A percentile compares a stretch with the other conserved stretches of the same genome.
Evolutionary conservation across 345 rosid species (phyloP).

Genomic region (Eucalyptus microcorys): DNA sequence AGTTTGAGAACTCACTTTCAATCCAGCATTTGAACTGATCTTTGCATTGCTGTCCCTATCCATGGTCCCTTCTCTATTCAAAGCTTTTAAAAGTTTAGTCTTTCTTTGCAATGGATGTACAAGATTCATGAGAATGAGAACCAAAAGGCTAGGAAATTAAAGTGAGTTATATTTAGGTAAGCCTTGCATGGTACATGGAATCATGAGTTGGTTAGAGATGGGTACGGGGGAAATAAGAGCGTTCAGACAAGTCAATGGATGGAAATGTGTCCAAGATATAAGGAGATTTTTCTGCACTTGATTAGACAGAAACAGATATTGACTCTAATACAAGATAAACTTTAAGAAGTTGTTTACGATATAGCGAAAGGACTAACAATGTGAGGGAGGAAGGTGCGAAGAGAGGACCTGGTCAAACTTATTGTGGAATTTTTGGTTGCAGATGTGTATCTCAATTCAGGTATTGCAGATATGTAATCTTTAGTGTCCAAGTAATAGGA

Average conservation of each 20-base stretch:
- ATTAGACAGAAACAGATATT: not conserved
- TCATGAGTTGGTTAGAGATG: not conserved
- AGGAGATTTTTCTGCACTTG: not conserved
- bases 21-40: slow-evolving; percentile 8
- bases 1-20: slow-evolving; percentile 8
- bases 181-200: not conserved
- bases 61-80: not conserved
- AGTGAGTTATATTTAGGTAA: not conserved
- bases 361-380: not conserved
- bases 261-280: not conserved
- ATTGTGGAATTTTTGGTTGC: not conserved
- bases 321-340: not conserved
- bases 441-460: not conserved
- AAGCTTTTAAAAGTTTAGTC: not conserved
- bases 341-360: not conserved
- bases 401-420: not conserved
- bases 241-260: not conserved
- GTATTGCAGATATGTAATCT: not conserved
- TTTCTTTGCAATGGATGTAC: not conserved
- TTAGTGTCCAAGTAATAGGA: not conserved
- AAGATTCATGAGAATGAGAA: not conserved
- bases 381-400: not conserved
- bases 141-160: not conserved
- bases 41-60: slow-evolving; percentile 11
- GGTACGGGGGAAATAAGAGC: not conserved